phyloP scores from a whole-genome alignment of 768 basidiomycete species.

The Mycena latifolia region DNA sequence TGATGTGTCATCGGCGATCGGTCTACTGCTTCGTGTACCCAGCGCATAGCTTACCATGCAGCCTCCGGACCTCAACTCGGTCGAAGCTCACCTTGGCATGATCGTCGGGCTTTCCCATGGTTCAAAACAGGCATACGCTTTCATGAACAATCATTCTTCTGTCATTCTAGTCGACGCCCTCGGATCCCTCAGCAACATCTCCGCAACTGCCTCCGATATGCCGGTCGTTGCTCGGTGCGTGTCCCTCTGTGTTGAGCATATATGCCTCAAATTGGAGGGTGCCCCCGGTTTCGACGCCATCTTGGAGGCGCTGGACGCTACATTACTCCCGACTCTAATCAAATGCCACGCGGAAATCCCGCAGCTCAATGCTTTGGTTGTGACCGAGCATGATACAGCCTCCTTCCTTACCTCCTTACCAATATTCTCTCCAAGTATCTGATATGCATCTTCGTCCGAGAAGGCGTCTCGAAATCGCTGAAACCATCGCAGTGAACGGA shows the following conservation, averaged over 20 bases:
- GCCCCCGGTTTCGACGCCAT: slow-evolving; percentile 3
- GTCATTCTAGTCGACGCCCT: not conserved
- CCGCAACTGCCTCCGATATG: not conserved
- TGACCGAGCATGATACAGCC: not conserved
- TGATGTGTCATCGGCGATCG: not conserved
- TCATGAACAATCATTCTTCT: slow-evolving; percentile 5
- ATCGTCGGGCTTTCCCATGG: slow-evolving; percentile 15
- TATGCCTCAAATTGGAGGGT: slow-evolving; percentile 14
- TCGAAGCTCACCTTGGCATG: slow-evolving; percentile 19
- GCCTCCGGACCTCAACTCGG: not conserved
- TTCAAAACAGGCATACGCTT: not conserved
- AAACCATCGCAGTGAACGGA: slow-evolving; percentile 5
- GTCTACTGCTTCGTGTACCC: not conserved
- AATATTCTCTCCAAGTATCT: slow-evolving; percentile 16
- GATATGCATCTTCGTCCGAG: not conserved
- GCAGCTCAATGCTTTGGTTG: slow-evolving; percentile 10
- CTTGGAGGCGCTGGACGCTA: slow-evolving; percentile 6
- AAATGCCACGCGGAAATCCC: slow-evolving; percentile 13
- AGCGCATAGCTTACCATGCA: not conserved
- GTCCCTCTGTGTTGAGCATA: slow-evolving; percentile 16
- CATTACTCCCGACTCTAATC: slow-evolving; percentile 8
- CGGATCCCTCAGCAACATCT: not conserved
- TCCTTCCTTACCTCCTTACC: not conserved
- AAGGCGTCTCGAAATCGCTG: slow-evolving; percentile 13
- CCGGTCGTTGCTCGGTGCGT: not conserved